A percentile compares a stretch with the other conserved stretches of the same genome.
phyloP scores from a whole-genome alignment of 768 basidiomycete genomes.

The Lactifluus volemus region DNA sequence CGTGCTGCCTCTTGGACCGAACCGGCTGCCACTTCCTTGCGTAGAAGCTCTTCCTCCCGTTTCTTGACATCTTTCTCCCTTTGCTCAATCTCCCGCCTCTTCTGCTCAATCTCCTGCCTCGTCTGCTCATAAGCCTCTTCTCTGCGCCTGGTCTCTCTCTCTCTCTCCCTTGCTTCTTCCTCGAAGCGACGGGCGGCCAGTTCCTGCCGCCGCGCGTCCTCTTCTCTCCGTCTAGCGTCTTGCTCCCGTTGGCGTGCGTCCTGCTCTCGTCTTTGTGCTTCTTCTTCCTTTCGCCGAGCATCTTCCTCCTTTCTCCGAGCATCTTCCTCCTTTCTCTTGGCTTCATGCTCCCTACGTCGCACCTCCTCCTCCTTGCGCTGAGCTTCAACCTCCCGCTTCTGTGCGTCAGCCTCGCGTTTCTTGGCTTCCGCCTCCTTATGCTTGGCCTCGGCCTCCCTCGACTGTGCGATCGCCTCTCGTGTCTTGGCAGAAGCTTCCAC shows the following conservation, averaged over 20 bases:
- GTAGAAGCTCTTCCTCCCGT: slow-evolving; percentile 11
- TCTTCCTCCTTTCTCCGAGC: slow-evolving; percentile 25
- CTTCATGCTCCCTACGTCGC: slow-evolving; percentile 27
- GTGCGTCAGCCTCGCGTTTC: slow-evolving; percentile 28
- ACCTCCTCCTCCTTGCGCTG: slow-evolving; percentile 26
- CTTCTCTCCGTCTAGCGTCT: slow-evolving; percentile 26
- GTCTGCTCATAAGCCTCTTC: slow-evolving; percentile 25
- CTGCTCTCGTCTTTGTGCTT: slow-evolving; percentile 24
- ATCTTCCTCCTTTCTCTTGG: slow-evolving; percentile 26
- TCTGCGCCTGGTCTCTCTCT: slow-evolving; percentile 19
- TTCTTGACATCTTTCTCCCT: slow-evolving; percentile 13
- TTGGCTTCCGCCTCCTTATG: slow-evolving; percentile 25
- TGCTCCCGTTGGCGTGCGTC: slow-evolving; percentile 30
- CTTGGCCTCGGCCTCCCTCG: slow-evolving; percentile 18
- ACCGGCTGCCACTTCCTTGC: slow-evolving; percentile 8
- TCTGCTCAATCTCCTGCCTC: slow-evolving; percentile 12
- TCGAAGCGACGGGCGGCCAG: slow-evolving; percentile 26
- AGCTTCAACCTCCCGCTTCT: slow-evolving; percentile 28
- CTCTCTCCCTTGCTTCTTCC: slow-evolving; percentile 23
- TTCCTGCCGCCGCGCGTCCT: slow-evolving; percentile 24
- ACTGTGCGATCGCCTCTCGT: slow-evolving; percentile 18
- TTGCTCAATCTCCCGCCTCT: slow-evolving; percentile 14
- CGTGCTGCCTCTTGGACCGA: not conserved
- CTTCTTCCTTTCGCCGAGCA: slow-evolving; percentile 26
- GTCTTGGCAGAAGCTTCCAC: slow-evolving; percentile 22